A percentile compares a stretch with the other conserved stretches of the same genome.
Evolutionary conservation across 1,139 yeast species (phyloP).

Genomic region (Pichia sp.): DNA sequence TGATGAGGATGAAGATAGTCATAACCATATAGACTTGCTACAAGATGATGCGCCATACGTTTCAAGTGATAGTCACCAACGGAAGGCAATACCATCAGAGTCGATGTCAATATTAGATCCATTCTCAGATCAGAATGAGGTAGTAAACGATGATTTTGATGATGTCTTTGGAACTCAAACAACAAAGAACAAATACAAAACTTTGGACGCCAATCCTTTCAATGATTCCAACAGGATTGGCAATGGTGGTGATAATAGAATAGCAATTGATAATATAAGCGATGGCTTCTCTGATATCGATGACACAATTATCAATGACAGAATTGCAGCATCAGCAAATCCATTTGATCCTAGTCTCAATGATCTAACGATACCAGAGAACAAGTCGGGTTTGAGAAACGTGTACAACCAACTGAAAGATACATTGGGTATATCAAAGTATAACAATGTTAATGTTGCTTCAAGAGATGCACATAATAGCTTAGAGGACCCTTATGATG

Average conservation of each 20-base stretch:
- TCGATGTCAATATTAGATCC: conserved; percentile 11
- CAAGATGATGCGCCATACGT: conserved; percentile 5
- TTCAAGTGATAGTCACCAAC: too few species aligned
- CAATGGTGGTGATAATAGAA: not conserved
- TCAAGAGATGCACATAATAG: conserved; percentile 4
- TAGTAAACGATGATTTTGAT: conserved; percentile 1
- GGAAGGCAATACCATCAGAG: too few species aligned
- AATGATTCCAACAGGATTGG: conserved; percentile 3
- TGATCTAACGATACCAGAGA: conserved; percentile 8
- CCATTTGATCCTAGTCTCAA: conserved; percentile 3
- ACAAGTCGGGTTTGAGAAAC: conserved; percentile 17
- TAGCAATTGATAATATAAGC: conserved; percentile 3
- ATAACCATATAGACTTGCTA: conserved; percentile 9
- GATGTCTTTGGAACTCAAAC: conserved; percentile 2
- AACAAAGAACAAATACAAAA: conserved; percentile 2
- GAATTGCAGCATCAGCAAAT: conserved; percentile 2
- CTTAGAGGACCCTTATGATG: conserved; percentile 16
- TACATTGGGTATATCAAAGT: conserved; percentile 20
- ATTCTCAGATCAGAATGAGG: conserved; percentile 12
- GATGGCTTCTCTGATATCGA: conserved; percentile 12
- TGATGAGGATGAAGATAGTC: conserved; percentile 9
- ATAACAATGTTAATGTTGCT: conserved; percentile 19
- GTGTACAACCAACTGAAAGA: conserved; percentile 21
- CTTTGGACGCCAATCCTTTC: conserved; percentile 11
- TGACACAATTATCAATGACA: conserved; percentile 11